phyloP scores from a whole-genome alignment of 345 rosid genomes.

The Gossypium ekmanianum region DNA sequence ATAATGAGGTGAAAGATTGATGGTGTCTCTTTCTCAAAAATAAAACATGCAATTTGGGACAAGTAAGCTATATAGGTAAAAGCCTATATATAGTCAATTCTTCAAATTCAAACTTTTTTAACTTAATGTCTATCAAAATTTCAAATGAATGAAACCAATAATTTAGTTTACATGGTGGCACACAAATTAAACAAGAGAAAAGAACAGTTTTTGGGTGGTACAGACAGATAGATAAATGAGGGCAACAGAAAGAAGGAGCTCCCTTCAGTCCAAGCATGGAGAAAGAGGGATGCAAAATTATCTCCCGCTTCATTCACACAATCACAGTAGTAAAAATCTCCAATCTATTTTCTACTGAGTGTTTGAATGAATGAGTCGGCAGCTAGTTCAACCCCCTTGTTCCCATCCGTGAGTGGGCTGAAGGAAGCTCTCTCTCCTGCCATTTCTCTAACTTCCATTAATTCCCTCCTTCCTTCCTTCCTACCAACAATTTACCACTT shows the following conservation, averaged over 20 bases:
- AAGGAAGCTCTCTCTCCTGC: conserved; percentile 77
- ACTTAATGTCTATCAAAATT: too few relatives aligned
- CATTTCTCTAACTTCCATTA: conserved; percentile 23
- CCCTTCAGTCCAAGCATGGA: conserved; percentile 99
- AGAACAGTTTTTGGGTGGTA: neutral
- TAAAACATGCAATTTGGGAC: too few relatives aligned
- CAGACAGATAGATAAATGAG: conserved; percentile 12
- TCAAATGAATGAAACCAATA: too few relatives aligned
- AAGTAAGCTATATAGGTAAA: neutral
- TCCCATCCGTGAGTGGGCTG: conserved; percentile 74
- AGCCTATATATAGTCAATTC: neutral
- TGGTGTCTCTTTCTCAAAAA: neutral
- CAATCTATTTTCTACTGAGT: conserved; percentile 28
- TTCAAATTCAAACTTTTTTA: too few relatives aligned
- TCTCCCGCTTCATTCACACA: conserved; percentile 99
- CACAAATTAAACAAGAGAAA: neutral
- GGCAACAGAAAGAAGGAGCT: conserved; percentile 66
- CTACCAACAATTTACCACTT: neutral
- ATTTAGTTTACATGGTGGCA: neutral
- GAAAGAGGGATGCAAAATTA: conserved; percentile 52
- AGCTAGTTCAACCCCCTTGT: conserved; percentile 64
- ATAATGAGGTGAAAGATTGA: conserved; percentile 2
- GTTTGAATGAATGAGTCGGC: conserved; percentile 98
- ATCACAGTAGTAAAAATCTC: conserved; percentile 39
- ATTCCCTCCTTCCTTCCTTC: neutral